Conservation (phyloP, 2,329 filamentous ascomycete species). For the Sclerotinia nivalis region DNA sequence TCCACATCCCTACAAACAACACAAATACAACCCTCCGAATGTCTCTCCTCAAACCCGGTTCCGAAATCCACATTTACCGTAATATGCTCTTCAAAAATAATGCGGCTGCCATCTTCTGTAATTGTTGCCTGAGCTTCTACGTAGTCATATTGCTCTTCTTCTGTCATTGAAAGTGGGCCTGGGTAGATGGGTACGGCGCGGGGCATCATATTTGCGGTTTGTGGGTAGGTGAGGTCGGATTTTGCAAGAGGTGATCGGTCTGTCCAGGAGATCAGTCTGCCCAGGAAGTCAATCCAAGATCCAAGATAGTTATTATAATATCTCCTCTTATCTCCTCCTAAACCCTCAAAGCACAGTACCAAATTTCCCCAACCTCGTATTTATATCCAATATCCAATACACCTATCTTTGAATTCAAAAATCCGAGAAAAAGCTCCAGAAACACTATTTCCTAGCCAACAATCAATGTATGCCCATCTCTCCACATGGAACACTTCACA, state of each 20-base stretch:
- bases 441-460: not conserved
- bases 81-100: not conserved
- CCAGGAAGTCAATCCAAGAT: no score
- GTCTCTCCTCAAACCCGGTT: not conserved
- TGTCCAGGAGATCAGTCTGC: no score
- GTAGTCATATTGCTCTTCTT: not conserved
- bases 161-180: not conserved
- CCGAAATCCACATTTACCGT: slow-evolving; percentile 17
- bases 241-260: not conserved
- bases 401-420: not conserved
- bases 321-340: not conserved
- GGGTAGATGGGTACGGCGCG: not conserved
- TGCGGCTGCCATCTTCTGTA: not conserved
- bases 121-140: not conserved
- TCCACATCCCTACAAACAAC: slow-evolving; percentile 4
- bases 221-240: not conserved
- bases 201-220: not conserved
- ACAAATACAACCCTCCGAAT: not conserved
- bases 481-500: not conserved
- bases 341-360: not conserved
- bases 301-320: not conserved
- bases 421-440: not conserved
- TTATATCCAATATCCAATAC: no score
- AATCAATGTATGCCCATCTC: not conserved
- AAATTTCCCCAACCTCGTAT: not conserved